These are phyloP conservation scores for Ambrosia hybrid DNA, from an alignment of 140 eudicot species.

Conservation along the genomic window DNA sequence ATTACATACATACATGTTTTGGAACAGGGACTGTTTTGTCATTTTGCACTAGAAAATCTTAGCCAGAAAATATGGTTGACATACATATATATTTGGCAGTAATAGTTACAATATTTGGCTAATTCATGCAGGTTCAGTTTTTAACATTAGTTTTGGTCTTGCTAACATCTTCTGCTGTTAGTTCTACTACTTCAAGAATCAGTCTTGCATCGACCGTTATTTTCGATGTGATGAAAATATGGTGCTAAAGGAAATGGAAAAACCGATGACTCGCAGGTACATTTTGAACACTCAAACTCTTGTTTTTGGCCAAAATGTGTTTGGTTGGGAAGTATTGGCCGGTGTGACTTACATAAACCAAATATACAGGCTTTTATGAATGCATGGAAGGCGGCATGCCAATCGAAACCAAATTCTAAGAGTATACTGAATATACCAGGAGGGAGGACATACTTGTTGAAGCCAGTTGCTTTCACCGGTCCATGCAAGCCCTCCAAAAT, in stretches of 20 bases:
- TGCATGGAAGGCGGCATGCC: slow-evolving; percentile 55
- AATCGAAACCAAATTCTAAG: slow-evolving; percentile 8
- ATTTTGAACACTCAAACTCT: neutral
- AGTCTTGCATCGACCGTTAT: slow-evolving; percentile 34
- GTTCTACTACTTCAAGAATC: slow-evolving; percentile 18
- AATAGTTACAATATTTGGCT: neutral
- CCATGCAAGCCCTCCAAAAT: slow-evolving; percentile 47
- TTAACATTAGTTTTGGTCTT: slow-evolving; percentile 28
- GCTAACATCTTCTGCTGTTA: slow-evolving; percentile 26
- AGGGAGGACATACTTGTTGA: slow-evolving; percentile 45
- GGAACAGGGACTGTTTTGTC: slow-evolving; percentile 21
- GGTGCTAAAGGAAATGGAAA: slow-evolving; percentile 59
- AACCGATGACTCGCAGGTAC: slow-evolving; percentile 50
- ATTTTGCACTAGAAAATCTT: neutral
- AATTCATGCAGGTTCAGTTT: slow-evolving; percentile 34
- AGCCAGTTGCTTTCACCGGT: slow-evolving; percentile 39
- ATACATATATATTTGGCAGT: too few species aligned
- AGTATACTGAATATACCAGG: slow-evolving; percentile 39
- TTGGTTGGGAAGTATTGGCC: neutral
- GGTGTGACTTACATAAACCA: slow-evolving; percentile 12
- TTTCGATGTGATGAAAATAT: slow-evolving; percentile 36
- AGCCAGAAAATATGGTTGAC: too few species aligned
- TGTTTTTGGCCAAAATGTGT: neutral
- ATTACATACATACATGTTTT: slow-evolving; percentile 27
- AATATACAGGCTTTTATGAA: slow-evolving; percentile 42